These are phyloP conservation scores for Cercospora canescens DNA, from an alignment of 2,329 filamentous ascomycete genomes.

Conservation along the genomic window DNA sequence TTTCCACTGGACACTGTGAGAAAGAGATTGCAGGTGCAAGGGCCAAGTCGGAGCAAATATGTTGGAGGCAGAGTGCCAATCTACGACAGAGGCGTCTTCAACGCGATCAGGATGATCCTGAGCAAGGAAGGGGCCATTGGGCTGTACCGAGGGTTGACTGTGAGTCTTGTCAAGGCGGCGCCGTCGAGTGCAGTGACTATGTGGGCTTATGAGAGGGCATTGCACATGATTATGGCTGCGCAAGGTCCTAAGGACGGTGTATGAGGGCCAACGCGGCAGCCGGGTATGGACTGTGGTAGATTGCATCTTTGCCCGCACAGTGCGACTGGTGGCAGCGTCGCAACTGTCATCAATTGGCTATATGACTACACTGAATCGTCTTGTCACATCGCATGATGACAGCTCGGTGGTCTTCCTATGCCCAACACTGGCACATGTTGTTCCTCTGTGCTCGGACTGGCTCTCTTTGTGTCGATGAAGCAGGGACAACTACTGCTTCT, in stretches of 20 bases:
- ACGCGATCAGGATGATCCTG: conserved; percentile 68
- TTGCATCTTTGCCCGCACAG: not conserved
- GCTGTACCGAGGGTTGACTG: conserved; percentile 82
- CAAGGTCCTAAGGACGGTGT: not conserved
- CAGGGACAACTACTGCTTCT: too few species aligned
- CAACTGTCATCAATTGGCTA: too few species aligned
- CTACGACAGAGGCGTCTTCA: conserved; percentile 67
- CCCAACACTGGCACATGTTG: too few species aligned
- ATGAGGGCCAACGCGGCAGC: not conserved
- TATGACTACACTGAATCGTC: too few species aligned
- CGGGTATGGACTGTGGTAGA: not conserved
- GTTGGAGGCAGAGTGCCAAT: conserved; percentile 78
- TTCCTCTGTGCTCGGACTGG: too few species aligned
- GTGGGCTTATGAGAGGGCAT: conserved; percentile 85
- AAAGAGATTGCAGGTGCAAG: conserved; percentile 93
- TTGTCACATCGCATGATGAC: too few species aligned
- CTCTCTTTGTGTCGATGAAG: too few species aligned
- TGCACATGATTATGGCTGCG: conserved; percentile 46
- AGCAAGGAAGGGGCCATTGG: conserved; percentile 73
- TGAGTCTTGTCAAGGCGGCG: conserved; percentile 89
- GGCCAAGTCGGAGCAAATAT: conserved; percentile 76
- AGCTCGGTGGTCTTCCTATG: too few species aligned
- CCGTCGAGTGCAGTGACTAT: conserved; percentile 91
- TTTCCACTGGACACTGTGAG: conserved; percentile 92
- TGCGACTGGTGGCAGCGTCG: too few species aligned